phyloP scores from a whole-genome alignment of 1,284 basidiomycete genomes.

The Phaffia rhodozyma region DNA sequence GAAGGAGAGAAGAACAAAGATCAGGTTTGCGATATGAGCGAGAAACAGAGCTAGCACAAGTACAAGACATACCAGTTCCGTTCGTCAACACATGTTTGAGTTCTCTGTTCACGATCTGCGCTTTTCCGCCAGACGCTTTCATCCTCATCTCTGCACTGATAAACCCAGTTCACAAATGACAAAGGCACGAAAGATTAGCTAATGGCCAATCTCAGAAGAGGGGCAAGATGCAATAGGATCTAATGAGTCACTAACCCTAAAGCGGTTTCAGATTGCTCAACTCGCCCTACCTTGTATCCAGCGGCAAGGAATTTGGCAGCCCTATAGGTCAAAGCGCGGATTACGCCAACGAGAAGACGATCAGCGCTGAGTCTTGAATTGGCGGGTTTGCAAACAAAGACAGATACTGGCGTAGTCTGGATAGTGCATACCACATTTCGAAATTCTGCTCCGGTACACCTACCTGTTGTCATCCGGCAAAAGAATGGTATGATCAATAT shows the following conservation, averaged over 20 bases:
- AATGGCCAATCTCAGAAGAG: background rate
- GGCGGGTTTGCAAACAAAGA: slow-evolving; percentile 1
- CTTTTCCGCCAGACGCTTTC: slow-evolving; percentile 33
- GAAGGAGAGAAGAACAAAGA: too few species aligned
- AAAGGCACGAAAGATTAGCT: background rate
- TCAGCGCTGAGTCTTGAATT: too few species aligned
- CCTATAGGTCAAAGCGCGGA: slow-evolving; percentile 25
- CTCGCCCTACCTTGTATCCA: slow-evolving; percentile 68
- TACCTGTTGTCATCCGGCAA: slow-evolving; percentile 44
- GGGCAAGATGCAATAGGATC: background rate
- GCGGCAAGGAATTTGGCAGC: slow-evolving; percentile 40
- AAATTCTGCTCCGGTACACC: slow-evolving; percentile 93
- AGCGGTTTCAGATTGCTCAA: slow-evolving; percentile 94
- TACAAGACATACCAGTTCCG: slow-evolving; percentile 47
- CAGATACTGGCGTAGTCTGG: background rate
- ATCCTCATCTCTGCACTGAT: slow-evolving; percentile 42
- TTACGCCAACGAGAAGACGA: background rate
- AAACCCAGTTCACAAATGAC: slow-evolving; percentile 1
- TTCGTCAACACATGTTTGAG: slow-evolving; percentile 93
- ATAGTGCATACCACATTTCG: slow-evolving; percentile 54
- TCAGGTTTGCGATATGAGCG: too few species aligned
- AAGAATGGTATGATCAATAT: background rate
- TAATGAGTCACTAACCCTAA: slow-evolving; percentile 35
- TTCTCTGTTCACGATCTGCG: slow-evolving; percentile 76
- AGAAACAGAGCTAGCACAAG: too few species aligned